Percentiles rank a stretch among this genome's conserved stretches.
Evolutionary conservation across 306 rosid genomes (phyloP).

Genomic region (Citrullus colocynthis): DNA sequence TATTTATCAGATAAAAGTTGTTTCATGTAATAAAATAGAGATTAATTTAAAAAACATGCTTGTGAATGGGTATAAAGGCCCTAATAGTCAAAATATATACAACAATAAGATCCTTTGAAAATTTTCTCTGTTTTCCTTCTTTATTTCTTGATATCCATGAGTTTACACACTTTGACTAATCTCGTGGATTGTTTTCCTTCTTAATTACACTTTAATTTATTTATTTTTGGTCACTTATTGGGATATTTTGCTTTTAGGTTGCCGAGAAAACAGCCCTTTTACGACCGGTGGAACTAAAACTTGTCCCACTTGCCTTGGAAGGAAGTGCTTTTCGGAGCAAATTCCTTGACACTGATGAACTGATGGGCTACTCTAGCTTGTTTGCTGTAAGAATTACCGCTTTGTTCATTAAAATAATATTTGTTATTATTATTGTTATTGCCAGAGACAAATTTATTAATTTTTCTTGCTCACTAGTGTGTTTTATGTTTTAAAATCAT

Average conservation of each 20-base stretch:
- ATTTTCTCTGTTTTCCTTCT: not conserved
- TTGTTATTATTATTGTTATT: not conserved
- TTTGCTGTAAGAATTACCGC: slow-evolving; percentile 55
- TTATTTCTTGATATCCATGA: not conserved
- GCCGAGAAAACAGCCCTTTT: slow-evolving; percentile 83
- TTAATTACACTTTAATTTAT: not conserved
- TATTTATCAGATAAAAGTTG: too few species aligned
- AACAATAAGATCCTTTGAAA: not conserved
- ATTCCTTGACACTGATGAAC: slow-evolving; percentile 79
- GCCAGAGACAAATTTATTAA: not conserved
- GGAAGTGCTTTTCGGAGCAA: slow-evolving; percentile 82
- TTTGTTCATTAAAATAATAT: not conserved
- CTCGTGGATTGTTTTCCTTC: not conserved
- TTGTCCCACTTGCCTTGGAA: slow-evolving; percentile 90
- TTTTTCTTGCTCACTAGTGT: not conserved
- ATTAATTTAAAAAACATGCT: not conserved
- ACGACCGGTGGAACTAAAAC: slow-evolving; percentile 81
- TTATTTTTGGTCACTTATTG: not conserved
- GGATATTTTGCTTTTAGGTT: slow-evolving; percentile 42
- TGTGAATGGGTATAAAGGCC: too few species aligned
- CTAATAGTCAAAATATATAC: not conserved
- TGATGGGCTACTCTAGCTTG: slow-evolving; percentile 72
- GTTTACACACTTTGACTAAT: not conserved
- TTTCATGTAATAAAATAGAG: not conserved
- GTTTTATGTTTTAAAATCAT: not conserved